Evolutionary conservation across 495 filamentous ascomycete genomes (phyloP).

Genomic region (Aspergillus olivimuriae): DNA sequence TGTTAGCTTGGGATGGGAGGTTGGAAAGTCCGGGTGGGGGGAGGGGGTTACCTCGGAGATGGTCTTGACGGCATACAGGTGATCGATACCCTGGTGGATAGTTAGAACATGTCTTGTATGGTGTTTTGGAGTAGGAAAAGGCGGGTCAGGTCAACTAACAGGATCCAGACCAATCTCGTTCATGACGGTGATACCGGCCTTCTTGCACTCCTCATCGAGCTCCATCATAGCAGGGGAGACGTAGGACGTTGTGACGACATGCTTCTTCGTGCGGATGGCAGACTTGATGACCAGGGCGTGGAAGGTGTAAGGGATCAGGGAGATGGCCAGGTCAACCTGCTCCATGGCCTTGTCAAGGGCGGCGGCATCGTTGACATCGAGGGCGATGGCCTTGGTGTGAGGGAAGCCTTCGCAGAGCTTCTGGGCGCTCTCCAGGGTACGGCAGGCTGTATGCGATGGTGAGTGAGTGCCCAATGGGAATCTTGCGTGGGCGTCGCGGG

Average conservation of each 20-base stretch:
- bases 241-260: conserved; percentile 96
- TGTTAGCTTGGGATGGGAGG: not conserved
- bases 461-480: too few relatives aligned
- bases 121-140: not conserved
- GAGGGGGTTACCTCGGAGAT: conserved; percentile 57
- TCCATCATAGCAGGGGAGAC: conserved; percentile 89
- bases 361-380: conserved; percentile 69
- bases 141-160: conserved; percentile 12
- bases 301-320: conserved; percentile 88
- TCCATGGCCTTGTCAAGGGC: conserved; percentile 73
- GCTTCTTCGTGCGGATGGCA: conserved; percentile 87
- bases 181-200: conserved; percentile 94
- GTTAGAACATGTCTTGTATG: not conserved
- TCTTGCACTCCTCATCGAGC: conserved; percentile 75
- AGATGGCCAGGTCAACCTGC: conserved; percentile 74
- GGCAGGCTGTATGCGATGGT: conserved; percentile 78
- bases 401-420: conserved; percentile 65
- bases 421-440: conserved; percentile 72
- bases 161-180: conserved; percentile 87
- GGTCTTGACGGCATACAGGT: conserved; percentile 83
- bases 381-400: conserved; percentile 64
- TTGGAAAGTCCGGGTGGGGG: not conserved
- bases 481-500: too few relatives aligned
- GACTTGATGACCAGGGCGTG: conserved; percentile 87
- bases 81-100: conserved; percentile 51